Evolutionary conservation across 2,329 filamentous ascomycete genomes (phyloP), one percentile per base, ranked within the genome.

Genomic region (Ophiostoma ulmi): DNA sequence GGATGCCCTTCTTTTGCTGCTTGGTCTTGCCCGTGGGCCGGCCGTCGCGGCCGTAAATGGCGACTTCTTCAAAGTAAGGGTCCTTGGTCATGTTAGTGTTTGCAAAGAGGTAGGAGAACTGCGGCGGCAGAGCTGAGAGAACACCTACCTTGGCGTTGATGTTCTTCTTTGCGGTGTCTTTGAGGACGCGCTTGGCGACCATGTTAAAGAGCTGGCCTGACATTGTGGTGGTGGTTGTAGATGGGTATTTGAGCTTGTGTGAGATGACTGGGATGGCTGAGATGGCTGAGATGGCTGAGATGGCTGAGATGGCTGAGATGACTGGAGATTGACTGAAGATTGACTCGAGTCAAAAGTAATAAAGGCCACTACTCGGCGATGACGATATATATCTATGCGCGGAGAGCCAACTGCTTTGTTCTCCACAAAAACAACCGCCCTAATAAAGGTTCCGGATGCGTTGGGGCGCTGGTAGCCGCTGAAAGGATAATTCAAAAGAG

Each of bases 41-140:
- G 72, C 88, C 88, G 74, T 88, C 81, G 61, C 91, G 83, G 73
- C 88, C 86, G 10, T 91, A 91, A 61, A 94, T 90, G 31, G 90
- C 88, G 48, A 97, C 88, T 75, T 88, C 85, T 79, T 97, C 92
- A 76, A 94, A 97, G 81, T 93, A 97, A 6, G 94, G 93, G 78
- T 98, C 94, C 92, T 97, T 55, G 48, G 44, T 22, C 17, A 10
- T 41, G 39, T 65, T 31, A 36, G 68, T 26, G 8, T 20, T 5
- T 22, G 41, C 6, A 20, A 31, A 52, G 4, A 48, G 5, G 17
- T 20, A 48, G 8, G 17, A 2, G 26, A 64, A 7, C 5, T n/a
- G 39, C 31, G 36, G 39, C 20, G 5, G 31, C 58, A 52, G 20
- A 26, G 44, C 65, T 20, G 55, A 17, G 14, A 39, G 14, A 10